Percentiles rank a stretch among this genome's conserved stretches.
These are phyloP conservation scores for Malania oleifera DNA, from an alignment of 164 flowering plant species.

Conservation along the genomic window DNA sequence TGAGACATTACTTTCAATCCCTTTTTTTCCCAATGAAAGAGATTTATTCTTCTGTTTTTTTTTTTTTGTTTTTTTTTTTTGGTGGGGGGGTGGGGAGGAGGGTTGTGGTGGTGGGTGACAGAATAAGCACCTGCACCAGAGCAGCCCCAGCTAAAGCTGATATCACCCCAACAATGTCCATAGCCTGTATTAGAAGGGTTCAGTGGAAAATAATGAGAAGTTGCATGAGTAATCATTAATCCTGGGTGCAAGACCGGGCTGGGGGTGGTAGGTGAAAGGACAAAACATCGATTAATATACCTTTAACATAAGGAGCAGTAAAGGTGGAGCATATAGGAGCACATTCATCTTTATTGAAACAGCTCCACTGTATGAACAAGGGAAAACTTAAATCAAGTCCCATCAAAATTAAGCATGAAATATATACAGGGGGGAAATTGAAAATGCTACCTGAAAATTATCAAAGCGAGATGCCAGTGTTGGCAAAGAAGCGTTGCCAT, in stretches of 20 bases:
- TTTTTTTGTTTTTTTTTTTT: too few relatives aligned
- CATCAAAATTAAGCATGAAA: neutral
- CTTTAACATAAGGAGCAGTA: conserved; percentile 77
- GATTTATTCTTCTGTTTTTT: too few relatives aligned
- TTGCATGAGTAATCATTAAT: neutral
- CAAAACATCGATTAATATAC: conserved; percentile 23
- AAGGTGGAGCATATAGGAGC: conserved; percentile 80
- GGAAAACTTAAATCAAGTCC: conserved; percentile 7
- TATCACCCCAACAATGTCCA: conserved; percentile 62
- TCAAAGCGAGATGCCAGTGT: conserved; percentile 77
- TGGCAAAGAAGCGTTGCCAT: conserved; percentile 53
- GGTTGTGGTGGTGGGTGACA: neutral
- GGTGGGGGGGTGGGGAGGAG: too few relatives aligned
- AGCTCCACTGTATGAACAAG: conserved; percentile 54
- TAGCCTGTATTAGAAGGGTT: conserved; percentile 42
- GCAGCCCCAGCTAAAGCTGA: conserved; percentile 81
- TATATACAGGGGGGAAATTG: conserved; percentile 4
- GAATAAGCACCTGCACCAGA: conserved; percentile 61
- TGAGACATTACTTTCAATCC: too few relatives aligned
- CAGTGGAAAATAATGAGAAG: neutral
- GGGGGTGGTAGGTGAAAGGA: conserved; percentile 1
- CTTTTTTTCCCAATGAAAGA: too few relatives aligned
- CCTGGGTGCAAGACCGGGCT: neutral
- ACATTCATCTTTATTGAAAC: conserved; percentile 98
- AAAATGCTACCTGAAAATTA: conserved; percentile 68